Conservation (phyloP, 1,284 basidiomycete genomes). For the Rhodotorula sp. region DNA sequence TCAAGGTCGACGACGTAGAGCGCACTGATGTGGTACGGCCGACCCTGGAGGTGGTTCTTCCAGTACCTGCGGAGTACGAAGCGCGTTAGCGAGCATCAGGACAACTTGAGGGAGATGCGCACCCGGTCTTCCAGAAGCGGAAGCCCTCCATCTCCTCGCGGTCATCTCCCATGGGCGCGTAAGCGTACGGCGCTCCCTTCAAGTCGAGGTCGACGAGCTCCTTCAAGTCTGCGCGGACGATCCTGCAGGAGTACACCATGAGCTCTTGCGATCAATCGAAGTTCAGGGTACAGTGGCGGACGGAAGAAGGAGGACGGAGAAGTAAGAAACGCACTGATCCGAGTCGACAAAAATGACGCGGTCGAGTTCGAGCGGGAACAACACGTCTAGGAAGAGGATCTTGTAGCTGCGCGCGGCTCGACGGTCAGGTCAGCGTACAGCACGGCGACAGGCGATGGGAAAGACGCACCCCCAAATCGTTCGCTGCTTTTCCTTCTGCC, state of each 20-base stretch:
- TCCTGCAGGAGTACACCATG: conserved; percentile 59
- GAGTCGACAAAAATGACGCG: conserved; percentile 99
- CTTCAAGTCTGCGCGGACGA: conserved; percentile 91
- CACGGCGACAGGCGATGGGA: not conserved
- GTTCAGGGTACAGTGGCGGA: no score
- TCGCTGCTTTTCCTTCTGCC: conserved; percentile 94
- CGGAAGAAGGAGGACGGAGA: not conserved
- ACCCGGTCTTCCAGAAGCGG: conserved; percentile 91
- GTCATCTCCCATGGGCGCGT: conserved; percentile 86
- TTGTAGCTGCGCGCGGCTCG: conserved; percentile 63
- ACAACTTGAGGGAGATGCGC: conserved; percentile 3
- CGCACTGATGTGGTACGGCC: conserved; percentile 90
- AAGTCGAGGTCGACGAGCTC: conserved; percentile 89
- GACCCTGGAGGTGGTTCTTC: conserved; percentile 77
- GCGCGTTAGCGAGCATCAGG: not conserved
- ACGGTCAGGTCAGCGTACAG: not conserved
- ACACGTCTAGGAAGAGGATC: conserved; percentile 95
- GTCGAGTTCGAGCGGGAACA: conserved; percentile 94
- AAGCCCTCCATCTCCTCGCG: conserved; percentile 94
- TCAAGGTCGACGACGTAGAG: conserved; percentile 96
- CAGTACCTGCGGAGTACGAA: conserved; percentile 63
- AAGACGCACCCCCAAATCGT: conserved; percentile 81
- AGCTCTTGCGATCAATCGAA: no score
- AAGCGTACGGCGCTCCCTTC: conserved; percentile 87
- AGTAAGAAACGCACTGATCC: conserved; percentile 47